Conservation (phyloP, 768 basidiomycete species). For the Mycena amicta region DNA sequence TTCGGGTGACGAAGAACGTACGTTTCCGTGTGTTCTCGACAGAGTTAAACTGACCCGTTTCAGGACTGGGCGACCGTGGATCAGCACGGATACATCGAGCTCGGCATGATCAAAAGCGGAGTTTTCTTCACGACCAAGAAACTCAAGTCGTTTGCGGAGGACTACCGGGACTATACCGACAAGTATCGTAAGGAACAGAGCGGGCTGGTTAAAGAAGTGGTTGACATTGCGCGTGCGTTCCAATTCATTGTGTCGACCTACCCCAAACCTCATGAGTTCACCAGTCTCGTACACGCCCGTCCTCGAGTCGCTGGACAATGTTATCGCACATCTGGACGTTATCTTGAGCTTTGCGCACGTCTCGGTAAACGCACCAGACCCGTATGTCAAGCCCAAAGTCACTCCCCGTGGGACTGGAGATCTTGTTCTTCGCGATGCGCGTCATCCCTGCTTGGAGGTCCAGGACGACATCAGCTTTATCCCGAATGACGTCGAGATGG, state of each 20-base stretch:
- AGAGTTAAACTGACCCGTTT: too few species aligned
- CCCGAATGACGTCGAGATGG: conserved; percentile 93
- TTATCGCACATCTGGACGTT: conserved; percentile 91
- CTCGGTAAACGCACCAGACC: conserved; percentile 80
- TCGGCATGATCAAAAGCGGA: conserved; percentile 84
- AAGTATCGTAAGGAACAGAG: conserved; percentile 78
- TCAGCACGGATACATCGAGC: conserved; percentile 75
- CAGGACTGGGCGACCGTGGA: too few species aligned
- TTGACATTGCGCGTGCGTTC: conserved; percentile 82
- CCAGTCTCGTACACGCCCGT: conserved; percentile 92
- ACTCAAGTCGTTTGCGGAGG: conserved; percentile 71
- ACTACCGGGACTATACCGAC: conserved; percentile 67
- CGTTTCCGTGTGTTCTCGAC: conserved; percentile 33
- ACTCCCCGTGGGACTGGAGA: conserved; percentile 80
- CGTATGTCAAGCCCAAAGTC: conserved; percentile 86
- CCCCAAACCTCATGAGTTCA: not conserved
- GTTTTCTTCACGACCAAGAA: conserved; percentile 83
- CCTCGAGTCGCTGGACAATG: conserved; percentile 78
- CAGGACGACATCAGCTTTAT: conserved; percentile 97
- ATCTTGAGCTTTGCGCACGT: conserved; percentile 93
- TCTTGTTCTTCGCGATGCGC: conserved; percentile 78
- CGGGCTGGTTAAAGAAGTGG: conserved; percentile 87
- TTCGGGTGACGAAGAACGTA: conserved; percentile 90
- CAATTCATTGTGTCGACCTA: not conserved
- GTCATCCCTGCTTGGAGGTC: conserved; percentile 96